Evolutionary conservation across 306 rosid genomes (phyloP), one percentile per base, ranked within the genome.

Genomic region (Argentina anserina): DNA sequence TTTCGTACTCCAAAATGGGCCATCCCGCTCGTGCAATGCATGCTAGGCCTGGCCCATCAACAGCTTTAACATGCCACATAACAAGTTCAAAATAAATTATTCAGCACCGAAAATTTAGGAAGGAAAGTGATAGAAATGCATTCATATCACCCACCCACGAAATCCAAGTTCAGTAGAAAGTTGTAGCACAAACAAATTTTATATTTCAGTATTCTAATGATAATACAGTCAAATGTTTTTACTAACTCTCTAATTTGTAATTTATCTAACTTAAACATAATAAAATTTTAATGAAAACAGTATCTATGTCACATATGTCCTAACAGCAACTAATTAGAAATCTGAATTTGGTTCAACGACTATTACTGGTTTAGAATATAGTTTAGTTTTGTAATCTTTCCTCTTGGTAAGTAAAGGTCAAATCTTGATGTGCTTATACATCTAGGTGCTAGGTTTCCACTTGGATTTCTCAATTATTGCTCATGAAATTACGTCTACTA

Each of bases 21-120:
- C 92, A 76, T 50, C 74, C 94, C 87, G 86, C 96, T 87, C 96
- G 97, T 93, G 96, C 77, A 83, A 17, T 84, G 87, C 88, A 79
- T 87, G 85, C 88, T 71, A 81, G 75, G 76, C 55, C 55, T 74
- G 93, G 90, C 80, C 87, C 87, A 77, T 86, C 72, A 67, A 60
- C 53, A 23, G 71, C 68, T 49, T 66, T 65, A 41, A 43, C 67
- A 74, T 76, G 79, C 73, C 87, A 2, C 80, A 62, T 61, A 43
- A 73, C 29, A 61, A 78, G 6, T 28, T 14, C 1, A 12, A 58
- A 25, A 11, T 26, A 56, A 26, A 26, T 11, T 58, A 58, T 25
- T 58, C 13, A 29, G 11, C n/a, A 65, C 69, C 9, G 1, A 39
- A 46, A 31, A 2, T 8, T 33, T 29, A 2, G 29, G 4, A 39